Percentiles rank a stretch among this genome's conserved stretches.
phyloP scores from a whole-genome alignment of 805 yeast genomes.

The Candida saitoana region DNA sequence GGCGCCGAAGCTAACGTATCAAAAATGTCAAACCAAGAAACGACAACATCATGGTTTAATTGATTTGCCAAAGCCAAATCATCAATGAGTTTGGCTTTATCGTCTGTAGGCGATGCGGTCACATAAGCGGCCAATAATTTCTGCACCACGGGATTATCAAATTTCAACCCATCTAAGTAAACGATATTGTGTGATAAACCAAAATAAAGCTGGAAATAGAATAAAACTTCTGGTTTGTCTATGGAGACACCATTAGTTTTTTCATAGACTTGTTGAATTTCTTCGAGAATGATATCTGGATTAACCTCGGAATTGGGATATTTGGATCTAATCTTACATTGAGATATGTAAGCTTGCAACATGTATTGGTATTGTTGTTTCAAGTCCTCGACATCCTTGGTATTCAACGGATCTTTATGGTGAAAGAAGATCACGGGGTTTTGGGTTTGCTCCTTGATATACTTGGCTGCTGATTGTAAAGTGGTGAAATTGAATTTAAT shows the following conservation, averaged over 20 bases:
- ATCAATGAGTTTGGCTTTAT: slow-evolving; percentile 7
- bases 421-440: slow-evolving; percentile 1
- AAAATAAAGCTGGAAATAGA: slow-evolving; percentile 24
- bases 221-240: slow-evolving; percentile 23
- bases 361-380: slow-evolving; percentile 5
- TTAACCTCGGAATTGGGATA: slow-evolving; percentile 5
- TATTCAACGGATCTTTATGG: slow-evolving; percentile 7
- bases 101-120: slow-evolving; percentile 13
- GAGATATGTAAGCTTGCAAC: slow-evolving; percentile 7
- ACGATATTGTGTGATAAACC: slow-evolving; percentile 24
- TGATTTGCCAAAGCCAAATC: slow-evolving; percentile 5
- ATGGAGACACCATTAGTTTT: slow-evolving; percentile 20
- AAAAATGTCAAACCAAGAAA: slow-evolving; percentile 30
- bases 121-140: slow-evolving; percentile 16
- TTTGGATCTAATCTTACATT: slow-evolving; percentile 5
- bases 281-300: slow-evolving; percentile 20
- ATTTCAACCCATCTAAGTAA: slow-evolving; percentile 24
- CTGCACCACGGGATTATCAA: slow-evolving; percentile 22
- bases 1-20: slow-evolving; percentile 23
- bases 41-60: slow-evolving; percentile 4
- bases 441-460: background rate
- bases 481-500: background rate
- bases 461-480: background rate
- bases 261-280: slow-evolving; percentile 18
- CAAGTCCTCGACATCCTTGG: slow-evolving; percentile 5